Evolutionary conservation across 495 filamentous ascomycete species (phyloP).

Genomic region (Cercophora sp.): DNA sequence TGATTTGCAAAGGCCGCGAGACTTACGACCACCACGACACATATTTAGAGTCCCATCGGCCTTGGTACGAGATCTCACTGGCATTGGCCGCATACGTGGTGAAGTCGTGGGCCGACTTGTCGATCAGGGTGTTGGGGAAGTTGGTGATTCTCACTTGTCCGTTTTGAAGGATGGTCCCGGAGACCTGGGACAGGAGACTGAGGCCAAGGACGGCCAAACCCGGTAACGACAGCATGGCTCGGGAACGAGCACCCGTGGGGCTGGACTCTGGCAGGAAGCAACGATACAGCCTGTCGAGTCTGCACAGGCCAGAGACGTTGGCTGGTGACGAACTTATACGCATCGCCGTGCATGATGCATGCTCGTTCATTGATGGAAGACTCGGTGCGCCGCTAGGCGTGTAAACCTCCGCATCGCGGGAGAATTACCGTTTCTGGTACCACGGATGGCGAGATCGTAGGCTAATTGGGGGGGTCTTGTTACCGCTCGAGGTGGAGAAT

Average conservation of each 20-base stretch:
- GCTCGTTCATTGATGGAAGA: neutral
- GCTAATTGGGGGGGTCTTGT: neutral
- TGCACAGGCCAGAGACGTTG: neutral
- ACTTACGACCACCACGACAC: conserved; percentile 63
- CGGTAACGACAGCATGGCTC: conserved; percentile 17
- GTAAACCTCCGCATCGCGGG: neutral
- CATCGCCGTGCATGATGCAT: neutral
- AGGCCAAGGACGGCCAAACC: conserved; percentile 27
- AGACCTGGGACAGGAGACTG: conserved; percentile 16
- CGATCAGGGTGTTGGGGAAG: conserved; percentile 47
- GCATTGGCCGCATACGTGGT: conserved; percentile 53
- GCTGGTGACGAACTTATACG: conserved; percentile 7
- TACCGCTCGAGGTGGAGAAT: neutral
- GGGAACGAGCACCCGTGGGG: neutral
- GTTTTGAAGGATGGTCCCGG: conserved; percentile 58
- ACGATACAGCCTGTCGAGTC: no score
- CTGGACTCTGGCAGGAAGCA: no score
- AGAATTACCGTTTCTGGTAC: neutral
- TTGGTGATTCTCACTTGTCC: conserved; percentile 50
- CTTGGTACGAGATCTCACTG: conserved; percentile 63
- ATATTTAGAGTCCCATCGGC: conserved; percentile 63
- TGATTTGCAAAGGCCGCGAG: neutral
- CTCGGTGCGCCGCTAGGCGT: neutral
- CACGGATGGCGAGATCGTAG: neutral
- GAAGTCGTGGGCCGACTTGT: conserved; percentile 34